Evolutionary conservation across 2,329 filamentous ascomycete species (phyloP), one percentile per base, ranked within the genome.

Genomic region (Fusarium sp.): DNA sequence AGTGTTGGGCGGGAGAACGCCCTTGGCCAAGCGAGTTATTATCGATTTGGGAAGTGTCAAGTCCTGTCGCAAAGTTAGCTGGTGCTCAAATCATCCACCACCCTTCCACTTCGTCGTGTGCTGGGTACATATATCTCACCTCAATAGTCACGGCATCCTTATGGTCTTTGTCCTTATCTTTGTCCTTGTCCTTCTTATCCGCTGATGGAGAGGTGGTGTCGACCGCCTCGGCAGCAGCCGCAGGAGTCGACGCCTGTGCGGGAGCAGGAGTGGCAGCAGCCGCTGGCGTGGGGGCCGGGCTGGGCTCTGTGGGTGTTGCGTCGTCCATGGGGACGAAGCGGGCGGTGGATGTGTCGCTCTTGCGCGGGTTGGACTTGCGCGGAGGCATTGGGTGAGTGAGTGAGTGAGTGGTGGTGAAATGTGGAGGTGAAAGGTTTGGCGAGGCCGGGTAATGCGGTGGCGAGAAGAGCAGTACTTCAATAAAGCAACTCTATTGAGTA

Each of bases 11-110:
- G 94, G 93, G 6, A 96, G 85, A 7, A 94, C 93, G 45, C 93
- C 92, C 84, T 96, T 96, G 45, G 93, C 93, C 37, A 96, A 87
- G 63, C 93, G 88, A 62, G 93, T 93, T 74, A 96, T 92, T 83
- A 96, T 94, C 8, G 93, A 94, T 79, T 94, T 94, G 35, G 94
- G 94, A 16, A 96, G 87, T 70, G 88, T 91, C 66, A 95, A 89
- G 79, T 96, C 93, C 91, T 93, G 50, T 42, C 5, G 14, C 40
- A 45, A 10, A 57, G 31, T 57, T 18, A 35, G 52, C n/a, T 6
- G 24, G 50, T 13, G 18, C 22, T 60, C 5, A n/a, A 52, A 29
- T 29, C 47, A n/a, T 52, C 18, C 11, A 6, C 24, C 16, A 13
- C 24, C 5, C 45, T 50, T 29, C 45, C 45, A n/a, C 45, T 50